phyloP scores from a whole-genome alignment of 345 rosid genomes.

The Corchorus olitorius region DNA sequence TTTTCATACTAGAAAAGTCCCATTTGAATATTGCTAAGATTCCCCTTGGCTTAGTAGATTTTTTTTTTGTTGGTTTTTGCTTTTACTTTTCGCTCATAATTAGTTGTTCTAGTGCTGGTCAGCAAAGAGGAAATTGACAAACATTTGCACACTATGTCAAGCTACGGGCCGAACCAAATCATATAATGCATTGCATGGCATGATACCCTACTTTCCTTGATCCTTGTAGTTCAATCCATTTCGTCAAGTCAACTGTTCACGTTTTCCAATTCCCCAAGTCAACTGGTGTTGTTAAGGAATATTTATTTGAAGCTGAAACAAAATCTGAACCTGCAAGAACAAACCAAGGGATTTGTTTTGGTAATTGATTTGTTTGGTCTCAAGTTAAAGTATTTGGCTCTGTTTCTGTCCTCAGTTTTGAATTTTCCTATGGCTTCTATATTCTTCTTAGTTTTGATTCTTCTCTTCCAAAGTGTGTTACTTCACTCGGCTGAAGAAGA shows the following conservation, averaged over 20 bases:
- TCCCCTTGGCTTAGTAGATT: too few relatives aligned
- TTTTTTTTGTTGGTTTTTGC: too few relatives aligned
- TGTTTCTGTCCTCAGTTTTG: background rate
- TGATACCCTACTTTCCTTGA: background rate
- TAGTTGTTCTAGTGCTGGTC: too few relatives aligned
- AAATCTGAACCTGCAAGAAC: background rate
- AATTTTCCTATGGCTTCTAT: background rate
- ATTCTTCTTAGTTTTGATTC: background rate
- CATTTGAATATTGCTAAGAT: too few relatives aligned
- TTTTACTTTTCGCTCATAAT: background rate
- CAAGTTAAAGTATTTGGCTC: background rate
- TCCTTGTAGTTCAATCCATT: background rate
- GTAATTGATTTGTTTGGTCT: too few relatives aligned
- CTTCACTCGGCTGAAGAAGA: constrained; percentile 10
- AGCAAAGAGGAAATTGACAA: too few relatives aligned
- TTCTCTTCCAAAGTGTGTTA: constrained; percentile 5
- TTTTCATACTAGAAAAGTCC: background rate
- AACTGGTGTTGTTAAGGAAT: background rate
- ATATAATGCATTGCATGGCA: background rate
- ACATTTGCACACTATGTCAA: background rate
- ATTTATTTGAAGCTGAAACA: background rate
- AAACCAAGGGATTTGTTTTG: background rate
- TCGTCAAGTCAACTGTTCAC: constrained; percentile 4
- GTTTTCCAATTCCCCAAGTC: constrained; percentile 16
- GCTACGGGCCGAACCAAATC: too few relatives aligned